Evolutionary conservation across 2,329 filamentous ascomycete genomes (phyloP).

Genomic region (Talaromyces marneffei): DNA sequence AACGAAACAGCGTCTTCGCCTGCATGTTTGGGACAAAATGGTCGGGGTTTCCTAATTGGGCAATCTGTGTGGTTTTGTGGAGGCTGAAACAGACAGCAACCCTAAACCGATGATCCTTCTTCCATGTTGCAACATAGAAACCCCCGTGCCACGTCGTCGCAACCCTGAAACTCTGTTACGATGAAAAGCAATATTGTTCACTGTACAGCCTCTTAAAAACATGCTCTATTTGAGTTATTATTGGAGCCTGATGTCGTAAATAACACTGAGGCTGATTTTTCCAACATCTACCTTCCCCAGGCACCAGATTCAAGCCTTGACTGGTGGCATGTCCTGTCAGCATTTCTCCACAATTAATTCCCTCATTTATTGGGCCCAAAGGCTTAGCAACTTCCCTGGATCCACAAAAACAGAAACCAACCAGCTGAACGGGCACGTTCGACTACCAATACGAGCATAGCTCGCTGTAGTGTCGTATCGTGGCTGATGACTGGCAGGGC

Average conservation of each 20-base stretch:
- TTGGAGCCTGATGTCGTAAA: not conserved
- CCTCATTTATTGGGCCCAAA: not conserved
- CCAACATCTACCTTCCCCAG: not conserved
- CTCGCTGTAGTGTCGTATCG: conserved; percentile 1
- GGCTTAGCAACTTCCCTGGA: not conserved
- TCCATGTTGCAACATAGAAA: not conserved
- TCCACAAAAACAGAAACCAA: not conserved
- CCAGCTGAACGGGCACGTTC: not conserved
- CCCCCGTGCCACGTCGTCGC: not conserved
- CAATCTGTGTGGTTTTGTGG: not conserved
- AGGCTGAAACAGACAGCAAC: not conserved
- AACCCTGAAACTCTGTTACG: not conserved
- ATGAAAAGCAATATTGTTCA: not conserved
- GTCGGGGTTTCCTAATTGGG: not conserved
- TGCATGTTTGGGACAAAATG: not conserved
- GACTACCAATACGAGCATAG: not conserved
- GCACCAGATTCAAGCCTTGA: not conserved
- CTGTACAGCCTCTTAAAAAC: not conserved
- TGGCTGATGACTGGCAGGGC: not conserved
- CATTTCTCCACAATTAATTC: conserved; percentile 1
- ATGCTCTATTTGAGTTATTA: not conserved
- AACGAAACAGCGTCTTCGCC: not conserved
- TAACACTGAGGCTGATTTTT: not conserved
- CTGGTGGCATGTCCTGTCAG: not conserved
- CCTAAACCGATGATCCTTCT: not conserved